A percentile compares a stretch with the other conserved stretches of the same genome.
These are phyloP conservation scores for Vigna angularis DNA, from an alignment of 306 rosid genomes.

Conservation along the genomic window DNA sequence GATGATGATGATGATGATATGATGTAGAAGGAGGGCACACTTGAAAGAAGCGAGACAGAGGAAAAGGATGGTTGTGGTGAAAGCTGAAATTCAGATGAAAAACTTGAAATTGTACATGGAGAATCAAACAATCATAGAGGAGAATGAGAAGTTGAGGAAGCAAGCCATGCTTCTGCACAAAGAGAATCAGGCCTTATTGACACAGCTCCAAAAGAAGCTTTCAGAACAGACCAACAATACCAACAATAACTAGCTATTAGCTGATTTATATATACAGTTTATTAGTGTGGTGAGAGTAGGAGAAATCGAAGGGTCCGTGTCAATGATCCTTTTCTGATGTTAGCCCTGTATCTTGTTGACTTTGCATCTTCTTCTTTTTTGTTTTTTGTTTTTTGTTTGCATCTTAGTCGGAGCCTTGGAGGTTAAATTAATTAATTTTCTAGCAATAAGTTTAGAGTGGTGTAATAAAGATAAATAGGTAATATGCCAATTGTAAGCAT, in stretches of 20 bases:
- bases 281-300: slow-evolving; percentile 32
- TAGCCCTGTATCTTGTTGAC: slow-evolving; percentile 40
- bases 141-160: slow-evolving; percentile 82
- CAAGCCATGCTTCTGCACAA: slow-evolving; percentile 78
- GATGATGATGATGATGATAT: slow-evolving; percentile 30
- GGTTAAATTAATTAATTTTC: slow-evolving; percentile 44
- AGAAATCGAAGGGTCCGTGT: slow-evolving; percentile 37
- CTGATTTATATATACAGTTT: slow-evolving; percentile 34
- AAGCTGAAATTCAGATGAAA: slow-evolving; percentile 73
- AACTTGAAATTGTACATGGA: slow-evolving; percentile 80
- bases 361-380: neutral
- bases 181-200: slow-evolving; percentile 77
- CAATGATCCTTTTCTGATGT: slow-evolving; percentile 36
- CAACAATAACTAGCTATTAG: slow-evolving; percentile 35
- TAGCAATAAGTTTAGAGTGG: slow-evolving; percentile 45
- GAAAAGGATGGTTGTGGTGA: slow-evolving; percentile 44
- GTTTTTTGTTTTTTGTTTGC: neutral
- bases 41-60: slow-evolving; percentile 52
- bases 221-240: slow-evolving; percentile 45
- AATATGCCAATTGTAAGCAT: slow-evolving; percentile 48
- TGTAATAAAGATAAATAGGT: slow-evolving; percentile 39
- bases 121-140: slow-evolving; percentile 76
- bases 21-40: slow-evolving; percentile 58
- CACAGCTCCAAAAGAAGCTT: slow-evolving; percentile 66
- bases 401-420: slow-evolving; percentile 21